Conservation (phyloP, 345 rosid species). For the Rhodamnia argentea region DNA sequence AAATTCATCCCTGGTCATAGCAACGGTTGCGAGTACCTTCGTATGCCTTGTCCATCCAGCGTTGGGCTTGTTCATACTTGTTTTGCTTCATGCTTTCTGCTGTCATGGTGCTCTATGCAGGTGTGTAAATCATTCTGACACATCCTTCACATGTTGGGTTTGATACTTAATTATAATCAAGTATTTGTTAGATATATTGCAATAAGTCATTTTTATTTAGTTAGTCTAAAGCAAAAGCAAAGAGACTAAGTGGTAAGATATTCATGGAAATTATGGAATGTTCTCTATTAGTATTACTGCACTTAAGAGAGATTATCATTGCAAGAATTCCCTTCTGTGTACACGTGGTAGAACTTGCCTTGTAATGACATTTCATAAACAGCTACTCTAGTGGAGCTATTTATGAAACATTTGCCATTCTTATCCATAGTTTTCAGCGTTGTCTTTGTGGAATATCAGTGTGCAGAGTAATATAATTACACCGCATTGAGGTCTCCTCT, state of each 20-base stretch:
- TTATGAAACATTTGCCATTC: not conserved
- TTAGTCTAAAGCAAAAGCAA: not conserved
- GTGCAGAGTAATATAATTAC: not conserved
- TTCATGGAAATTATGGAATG: not conserved
- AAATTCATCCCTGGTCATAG: conserved; percentile 41
- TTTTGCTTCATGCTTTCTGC: conserved; percentile 51
- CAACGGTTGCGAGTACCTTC: conserved; percentile 45
- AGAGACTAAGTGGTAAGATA: not conserved
- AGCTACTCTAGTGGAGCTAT: not conserved
- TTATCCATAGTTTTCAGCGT: not conserved
- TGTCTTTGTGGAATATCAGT: not conserved
- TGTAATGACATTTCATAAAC: not conserved
- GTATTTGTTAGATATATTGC: not conserved
- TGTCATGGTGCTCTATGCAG: conserved; percentile 80
- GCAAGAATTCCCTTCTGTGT: not conserved
- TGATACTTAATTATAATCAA: not conserved
- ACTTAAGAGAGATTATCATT: not conserved
- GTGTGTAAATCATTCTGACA: conserved; percentile 6
- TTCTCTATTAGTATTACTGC: not conserved
- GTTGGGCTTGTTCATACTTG: conserved; percentile 64
- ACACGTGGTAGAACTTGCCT: not conserved
- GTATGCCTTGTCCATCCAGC: conserved; percentile 84
- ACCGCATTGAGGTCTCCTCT: not conserved
- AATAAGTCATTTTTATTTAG: not conserved
- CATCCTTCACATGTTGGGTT: not conserved